Evolutionary conservation across 768 basidiomycete genomes (phyloP).

Genomic region (Candolleomyces efflorescens): DNA sequence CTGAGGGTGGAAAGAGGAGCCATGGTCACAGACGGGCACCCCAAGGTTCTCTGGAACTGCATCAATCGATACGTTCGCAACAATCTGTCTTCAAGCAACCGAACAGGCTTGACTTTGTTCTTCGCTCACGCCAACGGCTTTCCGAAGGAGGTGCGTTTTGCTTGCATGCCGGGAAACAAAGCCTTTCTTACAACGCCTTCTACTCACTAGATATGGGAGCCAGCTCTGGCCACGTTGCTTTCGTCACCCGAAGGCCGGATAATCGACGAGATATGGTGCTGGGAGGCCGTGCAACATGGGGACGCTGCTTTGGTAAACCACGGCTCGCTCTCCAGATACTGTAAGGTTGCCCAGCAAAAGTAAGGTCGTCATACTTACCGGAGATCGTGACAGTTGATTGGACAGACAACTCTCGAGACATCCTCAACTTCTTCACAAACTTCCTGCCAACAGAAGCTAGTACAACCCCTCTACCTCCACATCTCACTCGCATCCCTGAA

Average conservation of each 20-base stretch:
- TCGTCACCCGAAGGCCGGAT: slow-evolving; percentile 28
- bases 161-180: not conserved
- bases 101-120: slow-evolving; percentile 62
- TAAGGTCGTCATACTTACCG: not conserved
- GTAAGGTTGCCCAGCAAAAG: not conserved
- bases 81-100: slow-evolving; percentile 17
- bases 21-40: slow-evolving; percentile 33
- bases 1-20: slow-evolving; percentile 27
- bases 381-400: slow-evolving; percentile 57
- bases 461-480: slow-evolving; percentile 40
- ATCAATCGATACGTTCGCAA: slow-evolving; percentile 64
- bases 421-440: slow-evolving; percentile 66
- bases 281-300: slow-evolving; percentile 84
- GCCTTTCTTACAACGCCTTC: not conserved
- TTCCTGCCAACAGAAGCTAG: slow-evolving; percentile 52
- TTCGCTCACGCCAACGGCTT: slow-evolving; percentile 86
- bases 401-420: slow-evolving; percentile 73
- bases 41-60: slow-evolving; percentile 58
- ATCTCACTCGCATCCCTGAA: slow-evolving; percentile 46
- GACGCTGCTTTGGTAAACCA: slow-evolving; percentile 81
- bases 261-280: slow-evolving; percentile 73
- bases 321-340: slow-evolving; percentile 26
- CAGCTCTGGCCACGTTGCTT: slow-evolving; percentile 52
- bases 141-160: slow-evolving; percentile 68
- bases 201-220: slow-evolving; percentile 69